Base-by-base conservation (phyloP, 2,329 filamentous ascomycete species). In the Ceratocystis colombiana region DNA sequence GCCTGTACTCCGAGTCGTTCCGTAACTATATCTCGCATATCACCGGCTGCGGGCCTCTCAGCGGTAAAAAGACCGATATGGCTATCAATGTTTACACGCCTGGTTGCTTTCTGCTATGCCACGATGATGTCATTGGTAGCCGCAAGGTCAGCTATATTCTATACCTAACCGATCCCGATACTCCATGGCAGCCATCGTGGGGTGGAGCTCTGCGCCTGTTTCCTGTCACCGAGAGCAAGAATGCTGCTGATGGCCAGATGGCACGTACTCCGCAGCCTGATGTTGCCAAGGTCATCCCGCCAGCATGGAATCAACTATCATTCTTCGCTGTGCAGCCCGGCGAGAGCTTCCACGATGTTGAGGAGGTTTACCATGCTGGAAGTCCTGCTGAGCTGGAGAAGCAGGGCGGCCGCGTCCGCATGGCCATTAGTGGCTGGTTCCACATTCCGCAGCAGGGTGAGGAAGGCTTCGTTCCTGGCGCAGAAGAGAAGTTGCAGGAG, bases 391-490 rank as follows among this genome's bases (percentile, higher is more conserved):
- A 84, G 76, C 82, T 85, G 65, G 82, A 81, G 73, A 84, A 81
- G 75, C 83, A 92, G 67, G 87, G 88, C 20, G 88, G 87, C 0
- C 84, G 90, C 61, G 85, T 96, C 62, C 87, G 94, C 70, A 97
- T 99, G 93, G 94, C 94, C 63, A 96, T 99, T 73, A 96, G 90
- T 73, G 94, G 94, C 64, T 99, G 94, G 94, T 99, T 95, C 75
- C 94, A 99, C 76, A 97, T 99, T 69, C 94, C 94, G 0, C 94
- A 99, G 76, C 78, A 89, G 71, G 93, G 93, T 66, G 94, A 99
- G 75, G 90, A 96, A 30, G 94, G 94, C 55, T 99, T 88, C 71
- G 85, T 96, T 71, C 80, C 88, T 73, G 94, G 93, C 3, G 82
- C 94, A 65, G 93, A 97, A 75, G 90, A 95, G 78, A 88, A 87